Evolutionary conservation across 129 eudicot species (phyloP).

Genomic region (Flaveria robusta): DNA sequence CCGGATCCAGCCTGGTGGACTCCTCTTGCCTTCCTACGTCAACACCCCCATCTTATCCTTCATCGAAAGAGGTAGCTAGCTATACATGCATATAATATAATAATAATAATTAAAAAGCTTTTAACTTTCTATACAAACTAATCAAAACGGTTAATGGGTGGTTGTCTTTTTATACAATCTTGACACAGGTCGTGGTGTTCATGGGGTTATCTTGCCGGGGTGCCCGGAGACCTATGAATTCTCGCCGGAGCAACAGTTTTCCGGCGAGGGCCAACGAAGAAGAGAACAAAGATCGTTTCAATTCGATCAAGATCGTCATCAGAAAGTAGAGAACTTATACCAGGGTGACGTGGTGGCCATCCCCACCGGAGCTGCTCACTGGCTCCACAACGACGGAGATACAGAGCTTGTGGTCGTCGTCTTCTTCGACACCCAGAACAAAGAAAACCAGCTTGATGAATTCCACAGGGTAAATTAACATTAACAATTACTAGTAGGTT

Average conservation of each 20-base stretch:
- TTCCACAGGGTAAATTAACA: conserved; percentile 60
- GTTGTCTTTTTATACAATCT: neutral
- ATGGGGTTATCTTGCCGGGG: conserved; percentile 51
- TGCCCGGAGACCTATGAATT: conserved; percentile 63
- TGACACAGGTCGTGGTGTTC: conserved; percentile 50
- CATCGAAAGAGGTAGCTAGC: conserved; percentile 52
- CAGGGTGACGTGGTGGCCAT: conserved; percentile 58
- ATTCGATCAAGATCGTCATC: conserved; percentile 47
- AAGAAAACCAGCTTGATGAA: conserved; percentile 63
- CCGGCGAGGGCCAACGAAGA: neutral
- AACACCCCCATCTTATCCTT: conserved; percentile 56
- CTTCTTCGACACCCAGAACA: conserved; percentile 47
- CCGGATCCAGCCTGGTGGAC: conserved; percentile 49
- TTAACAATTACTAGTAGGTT: too few relatives aligned
- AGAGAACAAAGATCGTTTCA: conserved; percentile 22
- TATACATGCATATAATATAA: too few relatives aligned
- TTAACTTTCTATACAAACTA: neutral
- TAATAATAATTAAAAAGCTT: neutral
- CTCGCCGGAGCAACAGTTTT: conserved; percentile 40
- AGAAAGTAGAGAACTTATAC: conserved; percentile 44
- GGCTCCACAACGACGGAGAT: conserved; percentile 67
- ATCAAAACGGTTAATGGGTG: neutral
- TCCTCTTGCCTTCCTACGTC: conserved; percentile 60
- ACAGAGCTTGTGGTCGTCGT: conserved; percentile 47
- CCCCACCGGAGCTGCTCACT: conserved; percentile 66